Evolutionary conservation across 495 filamentous ascomycete species (phyloP), one percentile per base, ranked within the genome.

Genomic region (Paragyromitra xinjiangensis): DNA sequence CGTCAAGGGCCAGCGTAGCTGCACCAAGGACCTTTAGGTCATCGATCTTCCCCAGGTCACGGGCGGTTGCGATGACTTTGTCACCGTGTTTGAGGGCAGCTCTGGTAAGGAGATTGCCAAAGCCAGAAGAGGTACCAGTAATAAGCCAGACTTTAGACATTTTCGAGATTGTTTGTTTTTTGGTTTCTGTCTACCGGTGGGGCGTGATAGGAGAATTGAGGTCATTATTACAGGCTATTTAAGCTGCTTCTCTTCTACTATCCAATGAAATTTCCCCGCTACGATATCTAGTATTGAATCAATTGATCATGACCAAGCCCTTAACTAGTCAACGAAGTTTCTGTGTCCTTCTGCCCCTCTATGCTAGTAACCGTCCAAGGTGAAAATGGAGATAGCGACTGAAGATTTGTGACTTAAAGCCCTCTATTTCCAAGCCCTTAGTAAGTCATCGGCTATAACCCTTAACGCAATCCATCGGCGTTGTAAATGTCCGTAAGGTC

Each of bases 31-130:
- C 79, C 61, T 84, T 80, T 53, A 86, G 71, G 65, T 85, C 79
- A 6, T 77, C 59, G 24, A 85, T 78, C 22, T 82, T 72, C 7
- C 64, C 53, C 12, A 71, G 64, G 53, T 78, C 72, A 14, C 82
- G 83, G n/a, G 84, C 80, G 1, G 84, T 85, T 19, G 85, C 86
- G 34, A 88, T 83, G 26, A 87, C 86, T 19, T 77, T 83, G 70
- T 87, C 82, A 7, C 86, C 85, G 11, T 75, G 68, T 7, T 83
- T 79, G 14, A 87, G 78, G 6, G 83, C 84, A 14, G 61, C 64
- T 53, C 78, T 78, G 14, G 82, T 81, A 37, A 87, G 82, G 14
- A 82, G 69, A 19, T 78, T 64, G 8, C 86, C 86, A 12, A 87
- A 81, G 40, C 86, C 85, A 26, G 84, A 83, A 12, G 85, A 85